These are phyloP conservation scores for Aspergillus pseudoglaucus DNA, from an alignment of 2,329 filamentous ascomycete genomes.

Conservation along the genomic window DNA sequence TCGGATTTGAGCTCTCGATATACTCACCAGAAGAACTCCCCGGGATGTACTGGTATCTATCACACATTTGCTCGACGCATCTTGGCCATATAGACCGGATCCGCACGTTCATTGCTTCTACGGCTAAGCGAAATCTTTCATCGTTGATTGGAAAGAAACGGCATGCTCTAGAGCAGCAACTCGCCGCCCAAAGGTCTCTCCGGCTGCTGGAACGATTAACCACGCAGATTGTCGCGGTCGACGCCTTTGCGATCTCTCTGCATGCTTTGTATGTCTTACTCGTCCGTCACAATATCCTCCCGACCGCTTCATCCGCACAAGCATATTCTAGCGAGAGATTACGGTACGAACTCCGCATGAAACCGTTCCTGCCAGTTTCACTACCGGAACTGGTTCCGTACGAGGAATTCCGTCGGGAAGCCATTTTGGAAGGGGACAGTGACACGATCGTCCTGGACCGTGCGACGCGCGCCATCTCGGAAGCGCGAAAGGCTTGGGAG, in stretches of 20 bases:
- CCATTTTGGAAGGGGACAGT: constrained; percentile 38
- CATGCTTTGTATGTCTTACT: constrained; percentile 61
- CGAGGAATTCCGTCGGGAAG: constrained; percentile 51
- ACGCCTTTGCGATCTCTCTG: constrained; percentile 47
- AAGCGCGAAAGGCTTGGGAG: constrained; percentile 40
- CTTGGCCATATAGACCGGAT: constrained; percentile 67
- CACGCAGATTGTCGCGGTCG: constrained; percentile 59
- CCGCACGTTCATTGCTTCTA: constrained; percentile 53
- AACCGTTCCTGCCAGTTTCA: constrained; percentile 65
- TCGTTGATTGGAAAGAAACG: constrained; percentile 10
- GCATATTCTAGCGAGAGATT: constrained; percentile 63
- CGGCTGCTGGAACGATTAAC: constrained; percentile 55
- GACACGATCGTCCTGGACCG: constrained; percentile 36
- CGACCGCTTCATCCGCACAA: constrained; percentile 41
- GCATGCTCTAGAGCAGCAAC: constrained; percentile 19
- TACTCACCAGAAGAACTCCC: constrained; percentile 80
- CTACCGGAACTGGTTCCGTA: constrained; percentile 62
- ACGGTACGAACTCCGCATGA: constrained; percentile 80
- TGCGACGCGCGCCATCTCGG: constrained; percentile 31
- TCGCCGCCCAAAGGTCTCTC: constrained; percentile 32
- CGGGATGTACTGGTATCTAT: constrained; percentile 87
- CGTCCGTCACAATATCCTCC: constrained; percentile 47
- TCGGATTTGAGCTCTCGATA: constrained; percentile 89
- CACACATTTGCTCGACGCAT: constrained; percentile 63
- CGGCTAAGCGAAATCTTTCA: constrained; percentile 21